Conservation (phyloP, 805 yeast species). For the Cyberlindnera sargentensis region DNA sequence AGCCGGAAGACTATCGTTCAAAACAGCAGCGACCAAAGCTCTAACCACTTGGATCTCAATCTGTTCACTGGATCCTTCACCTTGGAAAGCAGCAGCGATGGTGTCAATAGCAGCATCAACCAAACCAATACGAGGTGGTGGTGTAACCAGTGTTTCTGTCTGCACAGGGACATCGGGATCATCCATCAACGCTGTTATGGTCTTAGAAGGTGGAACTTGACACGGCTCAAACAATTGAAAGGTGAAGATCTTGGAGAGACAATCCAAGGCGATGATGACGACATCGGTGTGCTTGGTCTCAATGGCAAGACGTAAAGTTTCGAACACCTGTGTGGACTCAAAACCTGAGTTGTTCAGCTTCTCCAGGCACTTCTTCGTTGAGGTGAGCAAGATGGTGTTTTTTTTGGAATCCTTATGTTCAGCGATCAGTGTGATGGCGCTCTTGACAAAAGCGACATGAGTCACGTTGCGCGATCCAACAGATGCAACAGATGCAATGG, state of each 20-base stretch:
- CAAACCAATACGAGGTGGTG: constrained; percentile 47
- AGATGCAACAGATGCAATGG: constrained; percentile 16
- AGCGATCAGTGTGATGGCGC: constrained; percentile 51
- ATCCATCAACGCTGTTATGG: constrained; percentile 21
- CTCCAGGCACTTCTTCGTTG: constrained; percentile 26
- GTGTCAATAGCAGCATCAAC: constrained; percentile 82
- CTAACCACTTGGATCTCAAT: constrained; percentile 90
- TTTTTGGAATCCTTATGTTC: constrained; percentile 55
- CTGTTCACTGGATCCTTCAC: constrained; percentile 85
- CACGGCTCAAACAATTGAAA: constrained; percentile 67
- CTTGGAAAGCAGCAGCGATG: constrained; percentile 78
- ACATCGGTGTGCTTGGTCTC: constrained; percentile 59
- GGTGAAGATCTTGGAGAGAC: constrained; percentile 83
- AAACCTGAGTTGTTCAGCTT: constrained; percentile 26
- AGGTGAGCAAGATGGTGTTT: constrained; percentile 29
- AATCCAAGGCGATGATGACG: constrained; percentile 71
- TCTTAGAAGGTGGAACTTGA: constrained; percentile 39
- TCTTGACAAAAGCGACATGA: constrained; percentile 38
- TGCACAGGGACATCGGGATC: constrained; percentile 13
- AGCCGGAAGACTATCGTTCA: constrained; percentile 72
- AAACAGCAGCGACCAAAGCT: constrained; percentile 82
- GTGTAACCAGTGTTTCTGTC: constrained; percentile 36
- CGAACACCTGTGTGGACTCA: constrained; percentile 55
- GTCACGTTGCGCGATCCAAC: constrained; percentile 24
- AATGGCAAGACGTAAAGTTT: constrained; percentile 70